Evolutionary conservation across 345 rosid species (phyloP).

Genomic region (Lumnitzera racemosa): DNA sequence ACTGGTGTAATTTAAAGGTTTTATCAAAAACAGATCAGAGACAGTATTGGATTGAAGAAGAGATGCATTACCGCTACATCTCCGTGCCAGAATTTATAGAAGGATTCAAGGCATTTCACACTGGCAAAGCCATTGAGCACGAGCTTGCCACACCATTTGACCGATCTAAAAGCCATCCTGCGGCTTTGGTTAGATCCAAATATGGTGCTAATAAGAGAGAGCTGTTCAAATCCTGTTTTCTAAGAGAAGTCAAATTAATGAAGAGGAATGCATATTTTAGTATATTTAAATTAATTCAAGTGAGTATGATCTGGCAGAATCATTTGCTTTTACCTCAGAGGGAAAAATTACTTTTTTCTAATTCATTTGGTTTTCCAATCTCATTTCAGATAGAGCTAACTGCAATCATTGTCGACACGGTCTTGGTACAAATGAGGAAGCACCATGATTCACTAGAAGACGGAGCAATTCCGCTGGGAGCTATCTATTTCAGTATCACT

Average conservation of each 20-base stretch:
- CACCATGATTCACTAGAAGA: constrained; percentile 7
- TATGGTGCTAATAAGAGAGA: constrained; percentile 17
- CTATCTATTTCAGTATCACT: constrained; percentile 6
- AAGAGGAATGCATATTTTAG: constrained; percentile 6
- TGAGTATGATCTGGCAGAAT: not conserved
- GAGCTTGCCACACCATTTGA: constrained; percentile 12
- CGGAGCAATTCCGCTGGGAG: constrained; percentile 3
- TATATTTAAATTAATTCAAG: constrained; percentile 8
- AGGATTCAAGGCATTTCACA: constrained; percentile 9
- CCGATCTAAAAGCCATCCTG: constrained; percentile 12
- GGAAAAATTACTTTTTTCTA: not conserved
- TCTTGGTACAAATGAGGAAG: not conserved
- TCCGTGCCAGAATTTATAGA: constrained; percentile 9
- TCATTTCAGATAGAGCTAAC: constrained; percentile 5
- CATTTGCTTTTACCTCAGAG: not conserved
- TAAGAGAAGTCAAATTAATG: constrained; percentile 14
- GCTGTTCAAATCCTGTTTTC: constrained; percentile 21
- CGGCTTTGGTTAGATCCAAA: constrained; percentile 10
- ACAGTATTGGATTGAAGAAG: constrained; percentile 11
- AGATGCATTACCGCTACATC: not conserved
- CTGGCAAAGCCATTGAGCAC: constrained; percentile 2
- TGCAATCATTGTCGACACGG: constrained; percentile 9
- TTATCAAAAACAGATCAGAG: constrained; percentile 19
- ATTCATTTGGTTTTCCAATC: not conserved
- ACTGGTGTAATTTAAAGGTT: constrained; percentile 8